Percentiles rank a stretch among this genome's conserved stretches.
phyloP scores from a whole-genome alignment of 1,284 basidiomycete species.

The Pholiota adiposa region DNA sequence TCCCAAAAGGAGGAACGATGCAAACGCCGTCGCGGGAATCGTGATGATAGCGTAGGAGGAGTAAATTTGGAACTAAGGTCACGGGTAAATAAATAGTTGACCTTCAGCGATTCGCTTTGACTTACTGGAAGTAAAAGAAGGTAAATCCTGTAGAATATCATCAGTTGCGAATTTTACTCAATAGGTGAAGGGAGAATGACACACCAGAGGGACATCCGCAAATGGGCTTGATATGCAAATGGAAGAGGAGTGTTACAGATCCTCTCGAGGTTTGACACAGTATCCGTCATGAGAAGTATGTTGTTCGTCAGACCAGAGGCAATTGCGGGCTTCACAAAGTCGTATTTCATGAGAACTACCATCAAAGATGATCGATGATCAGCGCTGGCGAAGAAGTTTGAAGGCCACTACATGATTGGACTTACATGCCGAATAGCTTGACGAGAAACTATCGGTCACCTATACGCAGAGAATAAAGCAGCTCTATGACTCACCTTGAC shows the following conservation, averaged over 20 bases:
- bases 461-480: not conserved
- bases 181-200: not conserved
- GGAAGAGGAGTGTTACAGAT: constrained; percentile 66
- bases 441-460: not conserved
- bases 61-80: constrained; percentile 65
- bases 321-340: constrained; percentile 49
- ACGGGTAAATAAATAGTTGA: not conserved
- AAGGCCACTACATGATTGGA: no score
- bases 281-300: constrained; percentile 55
- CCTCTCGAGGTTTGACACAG: constrained; percentile 60
- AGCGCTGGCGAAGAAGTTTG: no score
- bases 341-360: constrained; percentile 45
- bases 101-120: not conserved
- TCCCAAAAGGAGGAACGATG: constrained; percentile 62
- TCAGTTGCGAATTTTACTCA: not conserved
- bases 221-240: constrained; percentile 70
- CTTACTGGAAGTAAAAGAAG: constrained; percentile 62
- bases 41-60: constrained; percentile 53
- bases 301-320: constrained; percentile 50
- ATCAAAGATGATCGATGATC: no score
- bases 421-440: constrained; percentile 51
- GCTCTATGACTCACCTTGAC: constrained; percentile 40
- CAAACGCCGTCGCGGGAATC: constrained; percentile 62
- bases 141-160: constrained; percentile 49
- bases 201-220: constrained; percentile 61